phyloP scores from a whole-genome alignment of 2,329 filamentous ascomycete species.

The Sporothrix luriei region DNA sequence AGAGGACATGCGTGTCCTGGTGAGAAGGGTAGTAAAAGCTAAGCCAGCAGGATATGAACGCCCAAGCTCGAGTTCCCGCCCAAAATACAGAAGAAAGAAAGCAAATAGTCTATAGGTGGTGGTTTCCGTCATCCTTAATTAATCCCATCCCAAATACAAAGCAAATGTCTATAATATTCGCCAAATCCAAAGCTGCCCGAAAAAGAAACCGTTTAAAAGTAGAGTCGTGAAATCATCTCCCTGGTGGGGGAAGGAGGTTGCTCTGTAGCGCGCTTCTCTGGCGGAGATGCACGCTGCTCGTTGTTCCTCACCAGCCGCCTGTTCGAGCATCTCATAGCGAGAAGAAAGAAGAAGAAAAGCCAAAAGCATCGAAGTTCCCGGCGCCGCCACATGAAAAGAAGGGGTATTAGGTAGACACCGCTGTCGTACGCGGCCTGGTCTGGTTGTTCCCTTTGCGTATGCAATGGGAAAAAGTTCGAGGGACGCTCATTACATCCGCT shows the following conservation, averaged over 20 bases:
- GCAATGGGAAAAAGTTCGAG: neutral
- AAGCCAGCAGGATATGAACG: neutral
- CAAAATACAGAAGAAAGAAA: neutral
- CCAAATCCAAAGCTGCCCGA: conserved; percentile 6
- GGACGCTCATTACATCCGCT: conserved; percentile 32
- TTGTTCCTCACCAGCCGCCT: neutral
- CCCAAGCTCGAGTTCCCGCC: conserved; percentile 2
- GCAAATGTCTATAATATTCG: conserved; percentile 2
- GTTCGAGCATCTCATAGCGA: conserved; percentile 19
- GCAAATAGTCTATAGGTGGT: conserved; percentile 24
- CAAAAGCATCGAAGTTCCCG: neutral
- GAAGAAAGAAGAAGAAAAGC: neutral
- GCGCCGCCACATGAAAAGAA: conserved; percentile 13
- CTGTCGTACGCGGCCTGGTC: conserved; percentile 1
- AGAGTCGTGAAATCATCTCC: conserved; percentile 25
- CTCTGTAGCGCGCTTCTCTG: neutral
- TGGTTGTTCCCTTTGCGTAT: neutral
- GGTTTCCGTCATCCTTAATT: conserved; percentile 7
- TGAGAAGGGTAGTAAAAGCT: conserved; percentile 8
- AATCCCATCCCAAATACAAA: conserved; percentile 18
- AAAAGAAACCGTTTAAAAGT: conserved; percentile 1
- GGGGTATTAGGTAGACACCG: conserved; percentile 14
- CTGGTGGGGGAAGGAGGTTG: neutral
- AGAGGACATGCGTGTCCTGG: conserved; percentile 13
- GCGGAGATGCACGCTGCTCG: neutral